These are phyloP conservation scores for Argentina anserina DNA, from an alignment of 306 rosid species.

Conservation along the genomic window DNA sequence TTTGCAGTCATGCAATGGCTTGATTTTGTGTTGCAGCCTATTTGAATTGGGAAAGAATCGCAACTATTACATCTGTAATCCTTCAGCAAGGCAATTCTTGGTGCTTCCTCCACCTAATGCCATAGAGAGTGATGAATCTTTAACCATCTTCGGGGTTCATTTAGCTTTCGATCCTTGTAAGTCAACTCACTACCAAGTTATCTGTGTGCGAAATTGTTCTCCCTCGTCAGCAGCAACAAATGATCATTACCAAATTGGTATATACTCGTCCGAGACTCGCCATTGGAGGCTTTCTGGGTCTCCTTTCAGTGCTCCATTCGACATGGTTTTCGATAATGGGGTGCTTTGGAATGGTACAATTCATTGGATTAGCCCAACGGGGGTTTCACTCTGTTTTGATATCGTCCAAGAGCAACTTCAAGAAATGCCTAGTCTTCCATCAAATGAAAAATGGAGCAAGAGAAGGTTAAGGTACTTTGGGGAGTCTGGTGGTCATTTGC, in stretches of 20 bases:
- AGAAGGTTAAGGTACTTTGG: slow-evolving; percentile 19
- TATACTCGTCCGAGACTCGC: slow-evolving; percentile 18
- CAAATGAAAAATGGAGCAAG: slow-evolving; percentile 7
- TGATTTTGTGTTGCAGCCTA: slow-evolving; percentile 13
- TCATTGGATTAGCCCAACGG: slow-evolving; percentile 27
- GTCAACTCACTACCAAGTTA: slow-evolving; percentile 27
- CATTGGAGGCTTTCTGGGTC: slow-evolving; percentile 20
- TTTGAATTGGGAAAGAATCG: not conserved
- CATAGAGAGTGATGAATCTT: not conserved
- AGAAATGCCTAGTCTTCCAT: slow-evolving; percentile 23
- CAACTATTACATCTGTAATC: slow-evolving; percentile 22
- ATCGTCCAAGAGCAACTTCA: slow-evolving; percentile 13
- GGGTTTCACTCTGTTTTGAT: slow-evolving; percentile 18
- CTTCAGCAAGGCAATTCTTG: slow-evolving; percentile 17
- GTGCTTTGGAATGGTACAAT: slow-evolving; percentile 33
- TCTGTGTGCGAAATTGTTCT: slow-evolving; percentile 7
- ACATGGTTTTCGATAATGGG: slow-evolving; percentile 14
- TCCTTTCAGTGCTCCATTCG: not conserved
- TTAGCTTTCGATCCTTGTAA: slow-evolving; percentile 22
- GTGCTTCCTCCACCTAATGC: slow-evolving; percentile 1
- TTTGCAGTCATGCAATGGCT: slow-evolving; percentile 22
- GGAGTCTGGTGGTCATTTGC: slow-evolving; percentile 30
- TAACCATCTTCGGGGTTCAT: slow-evolving; percentile 1
- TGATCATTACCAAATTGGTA: slow-evolving; percentile 14
- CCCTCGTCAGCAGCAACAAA: not conserved